phyloP scores from a whole-genome alignment of 78 protist species.

The Pelomyxa schiedti region DNA sequence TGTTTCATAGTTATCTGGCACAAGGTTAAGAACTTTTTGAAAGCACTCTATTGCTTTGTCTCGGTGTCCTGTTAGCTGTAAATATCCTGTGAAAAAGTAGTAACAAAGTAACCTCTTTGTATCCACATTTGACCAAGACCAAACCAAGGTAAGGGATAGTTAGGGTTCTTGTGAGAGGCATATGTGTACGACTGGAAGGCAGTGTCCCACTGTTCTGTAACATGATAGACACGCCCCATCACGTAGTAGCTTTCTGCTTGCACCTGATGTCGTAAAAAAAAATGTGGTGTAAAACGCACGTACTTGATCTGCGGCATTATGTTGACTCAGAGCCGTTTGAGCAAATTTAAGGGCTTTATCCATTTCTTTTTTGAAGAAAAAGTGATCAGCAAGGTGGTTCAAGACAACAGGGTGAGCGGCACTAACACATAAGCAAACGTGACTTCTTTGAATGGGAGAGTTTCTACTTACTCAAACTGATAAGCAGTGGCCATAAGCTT shows the following conservation, averaged over 20 bases:
- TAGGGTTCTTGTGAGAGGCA: slow-evolving; percentile 9
- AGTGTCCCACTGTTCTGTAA: slow-evolving; percentile 7
- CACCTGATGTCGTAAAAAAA: no score
- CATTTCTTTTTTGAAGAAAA: slow-evolving; percentile 24
- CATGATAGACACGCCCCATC: slow-evolving; percentile 25
- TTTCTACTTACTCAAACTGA: background rate
- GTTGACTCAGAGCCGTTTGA: slow-evolving; percentile 1
- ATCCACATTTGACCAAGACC: slow-evolving; percentile 49
- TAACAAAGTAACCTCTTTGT: background rate
- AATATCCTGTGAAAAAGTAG: no score
- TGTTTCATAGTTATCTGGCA: slow-evolving; percentile 50
- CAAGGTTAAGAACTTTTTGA: slow-evolving; percentile 15
- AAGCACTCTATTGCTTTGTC: slow-evolving; percentile 39
- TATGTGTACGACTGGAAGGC: slow-evolving; percentile 29
- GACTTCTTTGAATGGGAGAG: background rate
- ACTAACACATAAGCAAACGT: slow-evolving; percentile 17
- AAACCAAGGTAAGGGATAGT: slow-evolving; percentile 25
- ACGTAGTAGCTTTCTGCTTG: slow-evolving; percentile 20
- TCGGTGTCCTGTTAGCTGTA: slow-evolving; percentile 17
- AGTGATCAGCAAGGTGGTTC: slow-evolving; percentile 48
- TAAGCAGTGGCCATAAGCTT: background rate
- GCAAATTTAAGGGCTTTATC: slow-evolving; percentile 19
- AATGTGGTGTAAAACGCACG: no score
- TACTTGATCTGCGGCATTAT: slow-evolving; percentile 2
- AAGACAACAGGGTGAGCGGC: slow-evolving; percentile 27